Evolutionary conservation across 768 basidiomycete genomes (phyloP).

Genomic region (Saitozyma sp.): DNA sequence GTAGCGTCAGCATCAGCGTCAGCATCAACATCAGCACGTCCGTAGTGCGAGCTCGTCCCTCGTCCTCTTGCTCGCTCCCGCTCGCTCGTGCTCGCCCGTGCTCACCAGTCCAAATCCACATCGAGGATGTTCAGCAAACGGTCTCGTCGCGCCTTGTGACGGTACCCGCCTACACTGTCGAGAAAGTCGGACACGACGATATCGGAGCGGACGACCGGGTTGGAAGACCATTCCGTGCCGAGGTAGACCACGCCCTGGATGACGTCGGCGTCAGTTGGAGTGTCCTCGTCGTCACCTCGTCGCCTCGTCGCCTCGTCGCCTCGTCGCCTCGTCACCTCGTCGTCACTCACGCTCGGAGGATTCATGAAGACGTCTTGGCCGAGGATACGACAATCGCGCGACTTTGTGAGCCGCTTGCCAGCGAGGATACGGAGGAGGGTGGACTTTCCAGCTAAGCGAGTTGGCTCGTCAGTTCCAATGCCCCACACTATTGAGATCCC

Average conservation of each 20-base stretch:
- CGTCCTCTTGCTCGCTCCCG: no score
- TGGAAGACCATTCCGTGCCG: slow-evolving; percentile 98
- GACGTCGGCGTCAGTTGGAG: no score
- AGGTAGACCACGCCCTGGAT: slow-evolving; percentile 72
- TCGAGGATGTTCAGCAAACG: slow-evolving; percentile 84
- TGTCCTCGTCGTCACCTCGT: background rate
- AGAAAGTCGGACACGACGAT: slow-evolving; percentile 90
- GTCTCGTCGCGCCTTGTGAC: slow-evolving; percentile 85
- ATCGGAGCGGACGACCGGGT: slow-evolving; percentile 91
- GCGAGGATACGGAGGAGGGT: slow-evolving; percentile 91
- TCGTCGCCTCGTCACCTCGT: background rate
- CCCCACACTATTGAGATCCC: background rate
- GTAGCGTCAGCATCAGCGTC: slow-evolving; percentile 12
- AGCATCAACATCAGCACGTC: background rate
- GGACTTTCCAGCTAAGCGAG: slow-evolving; percentile 72
- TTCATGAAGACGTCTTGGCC: slow-evolving; percentile 86
- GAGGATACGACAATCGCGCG: slow-evolving; percentile 68
- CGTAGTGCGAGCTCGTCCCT: no score
- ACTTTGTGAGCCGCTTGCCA: slow-evolving; percentile 76
- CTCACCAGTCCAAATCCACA: slow-evolving; percentile 80
- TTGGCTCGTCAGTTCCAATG: no score
- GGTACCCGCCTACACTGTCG: slow-evolving; percentile 95
- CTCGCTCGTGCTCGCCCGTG: no score
- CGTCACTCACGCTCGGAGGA: slow-evolving; percentile 60
- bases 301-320: no score